Evolutionary conservation across 1,284 basidiomycete genomes (phyloP).

Genomic region (Sporisorium exsertum): DNA sequence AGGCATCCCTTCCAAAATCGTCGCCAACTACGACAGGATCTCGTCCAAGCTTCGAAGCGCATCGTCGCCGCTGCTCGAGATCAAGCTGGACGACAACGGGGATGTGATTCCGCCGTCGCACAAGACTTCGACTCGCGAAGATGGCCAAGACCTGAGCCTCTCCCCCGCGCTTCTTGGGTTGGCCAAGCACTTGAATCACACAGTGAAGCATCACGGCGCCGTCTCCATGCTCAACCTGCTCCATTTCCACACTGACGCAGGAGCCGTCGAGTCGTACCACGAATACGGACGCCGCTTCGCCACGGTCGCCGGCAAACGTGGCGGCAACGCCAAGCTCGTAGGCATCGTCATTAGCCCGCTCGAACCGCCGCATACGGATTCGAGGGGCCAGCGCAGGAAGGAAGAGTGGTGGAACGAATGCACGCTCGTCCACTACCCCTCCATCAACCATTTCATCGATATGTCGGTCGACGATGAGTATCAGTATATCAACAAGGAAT

Average conservation of each 20-base stretch:
- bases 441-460: constrained; percentile 54
- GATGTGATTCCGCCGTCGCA: constrained; percentile 23
- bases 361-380: constrained; percentile 14
- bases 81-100: constrained; percentile 20
- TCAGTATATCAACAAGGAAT: constrained; percentile 46
- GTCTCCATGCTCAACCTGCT: constrained; percentile 57
- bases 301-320: constrained; percentile 35
- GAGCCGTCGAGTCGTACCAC: constrained; percentile 40
- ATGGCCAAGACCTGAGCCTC: constrained; percentile 45
- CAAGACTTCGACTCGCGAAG: constrained; percentile 1
- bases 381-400: constrained; percentile 18
- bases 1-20: constrained; percentile 44
- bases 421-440: constrained; percentile 49
- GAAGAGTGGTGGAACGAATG: constrained; percentile 53
- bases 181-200: constrained; percentile 29
- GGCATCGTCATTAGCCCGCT: constrained; percentile 43
- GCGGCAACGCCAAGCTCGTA: constrained; percentile 53
- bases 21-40: constrained; percentile 35
- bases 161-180: constrained; percentile 37
- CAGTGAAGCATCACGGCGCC: constrained; percentile 20
- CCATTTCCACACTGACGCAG: constrained; percentile 29
- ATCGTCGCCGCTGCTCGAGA: constrained; percentile 18
- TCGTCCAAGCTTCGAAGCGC: constrained; percentile 19
- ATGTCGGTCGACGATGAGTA: constrained; percentile 54
- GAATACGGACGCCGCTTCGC: constrained; percentile 49